Conservation (phyloP, 139 green algal species). For the Parachlorella kessleri region DNA sequence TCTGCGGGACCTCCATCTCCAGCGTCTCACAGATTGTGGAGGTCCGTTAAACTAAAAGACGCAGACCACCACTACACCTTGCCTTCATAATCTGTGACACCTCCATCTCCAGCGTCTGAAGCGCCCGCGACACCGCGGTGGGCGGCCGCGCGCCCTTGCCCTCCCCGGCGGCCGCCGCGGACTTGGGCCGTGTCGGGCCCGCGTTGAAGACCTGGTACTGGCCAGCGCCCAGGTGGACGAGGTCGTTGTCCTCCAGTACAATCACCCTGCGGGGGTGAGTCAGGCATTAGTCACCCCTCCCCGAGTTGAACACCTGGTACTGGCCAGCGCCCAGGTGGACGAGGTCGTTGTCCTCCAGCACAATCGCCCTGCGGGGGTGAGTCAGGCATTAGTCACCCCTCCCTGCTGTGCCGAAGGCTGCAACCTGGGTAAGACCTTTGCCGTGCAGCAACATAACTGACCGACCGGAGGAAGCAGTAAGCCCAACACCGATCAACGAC, state of each 20-base stretch:
- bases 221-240: conserved; percentile 79
- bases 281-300: too few species aligned
- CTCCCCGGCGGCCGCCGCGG: neutral
- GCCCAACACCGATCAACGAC: too few species aligned
- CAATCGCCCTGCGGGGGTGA: conserved; percentile 80
- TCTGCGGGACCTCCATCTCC: conserved; percentile 93
- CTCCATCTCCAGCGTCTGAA: conserved; percentile 93
- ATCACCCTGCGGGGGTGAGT: conserved; percentile 81
- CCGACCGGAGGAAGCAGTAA: too few species aligned
- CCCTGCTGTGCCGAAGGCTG: too few species aligned
- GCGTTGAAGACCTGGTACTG: conserved; percentile 80
- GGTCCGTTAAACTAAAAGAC: too few species aligned
- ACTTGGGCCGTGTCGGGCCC: neutral
- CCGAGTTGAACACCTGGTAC: conserved; percentile 78
- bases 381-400: too few species aligned
- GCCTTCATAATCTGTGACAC: conserved; percentile 96
- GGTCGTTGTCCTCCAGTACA: conserved; percentile 94
- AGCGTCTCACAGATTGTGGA: too few species aligned
- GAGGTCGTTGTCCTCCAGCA: conserved; percentile 96
- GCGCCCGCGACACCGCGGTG: conserved; percentile 63
- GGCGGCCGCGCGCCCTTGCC: conserved; percentile 23
- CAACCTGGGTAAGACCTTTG: too few species aligned
- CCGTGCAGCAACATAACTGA: too few species aligned
- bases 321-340: conserved; percentile 73
- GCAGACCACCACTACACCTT: too few species aligned